Evolutionary conservation across 352 stramenopile species (phyloP).

Genomic region (Lagenidium giganteum): DNA sequence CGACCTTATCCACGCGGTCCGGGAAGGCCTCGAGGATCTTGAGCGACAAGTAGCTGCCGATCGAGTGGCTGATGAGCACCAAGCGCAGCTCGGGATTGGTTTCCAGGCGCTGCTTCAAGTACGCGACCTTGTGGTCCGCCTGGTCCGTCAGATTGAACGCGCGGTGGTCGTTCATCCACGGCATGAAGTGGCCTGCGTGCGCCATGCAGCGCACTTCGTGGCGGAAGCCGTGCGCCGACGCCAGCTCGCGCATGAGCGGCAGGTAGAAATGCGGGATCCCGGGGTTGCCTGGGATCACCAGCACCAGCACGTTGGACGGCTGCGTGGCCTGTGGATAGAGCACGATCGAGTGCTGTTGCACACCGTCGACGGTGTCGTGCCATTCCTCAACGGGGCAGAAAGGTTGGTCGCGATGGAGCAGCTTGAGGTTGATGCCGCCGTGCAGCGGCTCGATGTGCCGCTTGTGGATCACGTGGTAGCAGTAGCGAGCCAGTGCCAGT

Average conservation of each 20-base stretch:
- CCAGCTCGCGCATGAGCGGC: slow-evolving; percentile 55
- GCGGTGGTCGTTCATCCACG: slow-evolving; percentile 49
- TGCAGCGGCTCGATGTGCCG: slow-evolving; percentile 34
- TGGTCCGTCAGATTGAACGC: slow-evolving; percentile 54
- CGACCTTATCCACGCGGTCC: slow-evolving; percentile 44
- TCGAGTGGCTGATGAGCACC: slow-evolving; percentile 64
- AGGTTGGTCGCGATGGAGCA: slow-evolving; percentile 7
- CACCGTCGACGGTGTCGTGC: slow-evolving; percentile 38
- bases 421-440: slow-evolving; percentile 28
- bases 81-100: slow-evolving; percentile 39
- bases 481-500: slow-evolving; percentile 33
- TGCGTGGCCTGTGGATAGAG: slow-evolving; percentile 22
- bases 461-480: slow-evolving; percentile 38
- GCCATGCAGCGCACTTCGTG: slow-evolving; percentile 58
- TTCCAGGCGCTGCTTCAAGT: slow-evolving; percentile 31
- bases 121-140: slow-evolving; percentile 46
- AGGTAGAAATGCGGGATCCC: slow-evolving; percentile 62
- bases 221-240: slow-evolving; percentile 20
- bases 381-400: slow-evolving; percentile 37
- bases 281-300: slow-evolving; percentile 64
- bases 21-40: slow-evolving; percentile 49
- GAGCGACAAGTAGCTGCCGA: slow-evolving; percentile 49
- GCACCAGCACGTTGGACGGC: slow-evolving; percentile 38
- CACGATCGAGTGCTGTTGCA: slow-evolving; percentile 37
- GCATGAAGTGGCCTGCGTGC: slow-evolving; percentile 60